phyloP scores from a whole-genome alignment of 305 asterid species.

The Solanum hybrid region DNA sequence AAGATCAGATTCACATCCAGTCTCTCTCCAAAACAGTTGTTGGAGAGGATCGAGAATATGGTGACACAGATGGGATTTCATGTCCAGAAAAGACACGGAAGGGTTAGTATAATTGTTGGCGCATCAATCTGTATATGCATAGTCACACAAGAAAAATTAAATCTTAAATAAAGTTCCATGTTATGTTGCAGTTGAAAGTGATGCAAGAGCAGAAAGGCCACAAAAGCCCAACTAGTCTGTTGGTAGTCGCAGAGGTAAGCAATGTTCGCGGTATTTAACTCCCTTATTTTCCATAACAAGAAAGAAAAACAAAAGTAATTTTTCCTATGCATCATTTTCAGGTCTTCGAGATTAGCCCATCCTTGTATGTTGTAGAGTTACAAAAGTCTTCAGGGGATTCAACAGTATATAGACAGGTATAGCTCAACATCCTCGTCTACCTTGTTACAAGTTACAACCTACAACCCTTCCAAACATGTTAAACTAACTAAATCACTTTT shows the following conservation, averaged over 20 bases:
- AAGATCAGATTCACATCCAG: constrained; percentile 78
- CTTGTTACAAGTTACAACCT: not conserved
- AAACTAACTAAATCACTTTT: not conserved
- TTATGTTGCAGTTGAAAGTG: constrained; percentile 49
- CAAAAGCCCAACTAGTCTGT: constrained; percentile 41
- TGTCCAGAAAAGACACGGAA: constrained; percentile 76
- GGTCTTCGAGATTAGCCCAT: constrained; percentile 83
- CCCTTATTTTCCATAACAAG: not conserved
- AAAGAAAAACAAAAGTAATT: not conserved
- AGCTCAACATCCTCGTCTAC: not conserved
- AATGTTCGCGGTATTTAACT: not conserved
- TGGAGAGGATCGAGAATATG: constrained; percentile 55
- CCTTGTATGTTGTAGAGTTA: constrained; percentile 70
- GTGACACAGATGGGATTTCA: constrained; percentile 61
- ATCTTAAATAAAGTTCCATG: not conserved
- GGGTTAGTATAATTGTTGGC: constrained; percentile 33
- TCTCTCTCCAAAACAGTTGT: constrained; percentile 64
- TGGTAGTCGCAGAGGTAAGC: constrained; percentile 76
- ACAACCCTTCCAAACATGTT: not conserved
- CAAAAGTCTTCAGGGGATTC: constrained; percentile 64
- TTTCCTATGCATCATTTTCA: constrained; percentile 18
- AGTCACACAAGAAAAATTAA: not conserved
- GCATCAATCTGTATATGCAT: not conserved
- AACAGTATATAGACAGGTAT: constrained; percentile 61
- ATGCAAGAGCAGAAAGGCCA: constrained; percentile 43